Evolutionary conservation across 148 eudicot species (phyloP).

Genomic region (Tetragonia tetragonoides): DNA sequence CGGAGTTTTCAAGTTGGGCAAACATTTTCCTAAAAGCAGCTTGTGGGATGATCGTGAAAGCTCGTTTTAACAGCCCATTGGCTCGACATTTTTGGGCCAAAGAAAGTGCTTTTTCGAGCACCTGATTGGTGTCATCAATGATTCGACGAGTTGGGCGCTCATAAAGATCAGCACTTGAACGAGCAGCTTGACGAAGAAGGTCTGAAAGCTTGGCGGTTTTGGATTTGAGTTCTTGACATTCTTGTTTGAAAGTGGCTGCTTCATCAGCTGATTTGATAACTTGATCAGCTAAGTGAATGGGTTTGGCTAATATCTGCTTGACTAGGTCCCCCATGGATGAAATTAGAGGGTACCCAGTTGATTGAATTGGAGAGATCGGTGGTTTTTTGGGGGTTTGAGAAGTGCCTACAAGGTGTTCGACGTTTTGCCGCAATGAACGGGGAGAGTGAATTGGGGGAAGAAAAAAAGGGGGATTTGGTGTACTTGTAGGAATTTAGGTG

Average conservation of each 20-base stretch:
- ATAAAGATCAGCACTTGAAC: constrained; percentile 76
- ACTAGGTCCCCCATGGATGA: constrained; percentile 60
- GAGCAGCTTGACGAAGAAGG: constrained; percentile 88
- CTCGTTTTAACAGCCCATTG: constrained; percentile 68
- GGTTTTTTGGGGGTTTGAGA: not conserved
- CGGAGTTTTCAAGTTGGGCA: constrained; percentile 66
- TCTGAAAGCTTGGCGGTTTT: constrained; percentile 74
- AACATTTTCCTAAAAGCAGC: constrained; percentile 71
- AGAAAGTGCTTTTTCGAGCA: constrained; percentile 59
- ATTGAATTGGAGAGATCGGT: constrained; percentile 6
- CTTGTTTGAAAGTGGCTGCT: constrained; percentile 67
- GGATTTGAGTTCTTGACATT: constrained; percentile 68
- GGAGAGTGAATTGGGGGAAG: not conserved
- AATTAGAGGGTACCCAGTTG: not conserved
- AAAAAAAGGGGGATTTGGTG: not conserved
- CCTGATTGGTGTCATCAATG: constrained; percentile 74
- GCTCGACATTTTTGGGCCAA: constrained; percentile 71
- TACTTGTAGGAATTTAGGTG: no score
- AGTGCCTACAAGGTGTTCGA: constrained; percentile 10
- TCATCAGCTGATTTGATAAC: constrained; percentile 73
- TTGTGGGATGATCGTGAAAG: constrained; percentile 76
- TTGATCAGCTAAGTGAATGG: constrained; percentile 82
- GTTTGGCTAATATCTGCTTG: constrained; percentile 67
- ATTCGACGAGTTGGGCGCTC: constrained; percentile 90
- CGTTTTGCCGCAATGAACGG: not conserved